A percentile compares a stretch with the other conserved stretches of the same genome.
Conservation (phyloP, 306 rosid species). For the Casuarina glauca region DNA sequence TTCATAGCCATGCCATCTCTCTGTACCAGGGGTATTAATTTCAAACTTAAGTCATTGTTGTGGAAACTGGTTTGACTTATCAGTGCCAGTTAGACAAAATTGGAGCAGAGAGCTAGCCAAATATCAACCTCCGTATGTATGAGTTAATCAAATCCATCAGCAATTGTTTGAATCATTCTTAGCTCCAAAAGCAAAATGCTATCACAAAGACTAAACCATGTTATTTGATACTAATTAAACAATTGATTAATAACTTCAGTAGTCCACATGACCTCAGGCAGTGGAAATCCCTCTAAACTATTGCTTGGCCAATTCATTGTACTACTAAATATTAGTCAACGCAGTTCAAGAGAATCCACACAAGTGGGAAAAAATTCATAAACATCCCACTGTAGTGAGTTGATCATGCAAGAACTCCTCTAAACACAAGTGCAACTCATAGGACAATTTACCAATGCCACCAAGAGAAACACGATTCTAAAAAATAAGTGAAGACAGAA, state of each 20-base stretch:
- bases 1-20: background rate
- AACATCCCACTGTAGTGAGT: background rate
- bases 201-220: background rate
- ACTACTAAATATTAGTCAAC: background rate
- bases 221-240: background rate
- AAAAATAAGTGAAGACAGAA: background rate
- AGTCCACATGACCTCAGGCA: background rate
- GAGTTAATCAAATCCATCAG: background rate
- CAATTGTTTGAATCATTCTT: background rate
- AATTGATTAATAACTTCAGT: background rate
- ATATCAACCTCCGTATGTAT: background rate
- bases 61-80: background rate
- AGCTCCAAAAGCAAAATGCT: background rate
- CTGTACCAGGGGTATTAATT: background rate
- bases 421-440: too few species aligned
- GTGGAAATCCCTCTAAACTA: background rate
- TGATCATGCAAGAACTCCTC: background rate
- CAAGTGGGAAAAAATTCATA: background rate
- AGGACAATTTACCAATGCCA: too few species aligned
- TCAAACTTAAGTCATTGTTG: conserved; percentile 1
- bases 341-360: background rate
- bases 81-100: background rate
- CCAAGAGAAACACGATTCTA: background rate
- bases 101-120: conserved; percentile 7
- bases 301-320: background rate